A percentile compares a stretch with the other conserved stretches of the same genome.
phyloP scores from a whole-genome alignment of 1,284 basidiomycete species.

The Meripilus lineatus region DNA sequence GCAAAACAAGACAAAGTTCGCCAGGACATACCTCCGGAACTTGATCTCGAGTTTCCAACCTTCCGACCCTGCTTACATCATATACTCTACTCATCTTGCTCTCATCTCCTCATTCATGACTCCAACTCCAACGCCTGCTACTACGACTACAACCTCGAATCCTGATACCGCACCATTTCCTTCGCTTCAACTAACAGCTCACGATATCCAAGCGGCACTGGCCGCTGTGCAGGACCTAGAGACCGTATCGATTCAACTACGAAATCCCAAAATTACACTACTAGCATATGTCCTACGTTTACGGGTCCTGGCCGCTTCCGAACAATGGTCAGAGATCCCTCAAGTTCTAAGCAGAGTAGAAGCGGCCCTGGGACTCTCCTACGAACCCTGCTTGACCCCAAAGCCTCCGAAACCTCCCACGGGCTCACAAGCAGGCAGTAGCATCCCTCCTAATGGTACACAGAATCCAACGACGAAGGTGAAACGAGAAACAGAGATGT shows the following conservation, averaged over 20 bases:
- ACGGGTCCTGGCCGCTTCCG: constrained; percentile 44
- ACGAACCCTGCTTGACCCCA: constrained; percentile 23
- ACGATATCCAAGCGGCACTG: constrained; percentile 37
- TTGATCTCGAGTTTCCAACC: constrained; percentile 48
- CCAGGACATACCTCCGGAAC: constrained; percentile 49
- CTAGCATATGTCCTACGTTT: constrained; percentile 48
- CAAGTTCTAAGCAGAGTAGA: constrained; percentile 43
- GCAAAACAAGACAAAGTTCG: constrained; percentile 53
- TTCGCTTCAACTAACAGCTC: constrained; percentile 17
- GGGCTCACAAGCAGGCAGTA: background rate
- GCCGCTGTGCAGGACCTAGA: constrained; percentile 39
- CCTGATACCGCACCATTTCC: constrained; percentile 15
- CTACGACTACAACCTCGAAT: constrained; percentile 1
- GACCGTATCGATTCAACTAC: constrained; percentile 31
- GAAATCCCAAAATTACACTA: constrained; percentile 40
- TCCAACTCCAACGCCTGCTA: constrained; percentile 10
- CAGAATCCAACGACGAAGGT: background rate
- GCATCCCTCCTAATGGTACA: background rate
- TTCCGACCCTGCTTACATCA: constrained; percentile 47
- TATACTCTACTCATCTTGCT: constrained; percentile 51
- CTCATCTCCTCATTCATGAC: constrained; percentile 41
- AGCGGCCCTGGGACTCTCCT: constrained; percentile 37
- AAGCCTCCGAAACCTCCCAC: constrained; percentile 15
- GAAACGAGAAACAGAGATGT: constrained; percentile 19
- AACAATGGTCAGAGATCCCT: constrained; percentile 46